Percentiles rank a stretch among this genome's conserved stretches.
These are phyloP conservation scores for Shiraia sp. DNA, from an alignment of 2,329 filamentous ascomycete genomes.

Conservation along the genomic window DNA sequence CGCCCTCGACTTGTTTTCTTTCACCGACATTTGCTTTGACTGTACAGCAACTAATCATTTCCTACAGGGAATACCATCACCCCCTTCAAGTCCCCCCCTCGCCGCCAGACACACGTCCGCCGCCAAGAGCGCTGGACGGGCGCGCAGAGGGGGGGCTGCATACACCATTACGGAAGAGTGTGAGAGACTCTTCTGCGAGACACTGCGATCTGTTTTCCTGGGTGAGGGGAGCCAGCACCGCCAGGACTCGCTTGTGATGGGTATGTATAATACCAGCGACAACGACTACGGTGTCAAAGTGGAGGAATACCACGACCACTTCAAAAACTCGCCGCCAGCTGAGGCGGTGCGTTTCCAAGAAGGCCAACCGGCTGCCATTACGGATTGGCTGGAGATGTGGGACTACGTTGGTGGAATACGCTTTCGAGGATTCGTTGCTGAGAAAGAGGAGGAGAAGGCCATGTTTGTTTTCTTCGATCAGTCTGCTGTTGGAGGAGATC, in stretches of 20 bases:
- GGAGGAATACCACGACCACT: constrained; percentile 20
- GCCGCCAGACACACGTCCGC: constrained; percentile 70
- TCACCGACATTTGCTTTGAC: background rate
- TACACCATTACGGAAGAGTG: constrained; percentile 97
- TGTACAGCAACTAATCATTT: background rate
- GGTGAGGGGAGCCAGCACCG: constrained; percentile 83
- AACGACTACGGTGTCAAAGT: constrained; percentile 37
- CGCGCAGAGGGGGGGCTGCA: constrained; percentile 83
- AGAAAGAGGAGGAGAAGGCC: constrained; percentile 69
- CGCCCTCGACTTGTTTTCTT: too few species aligned
- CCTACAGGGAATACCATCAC: constrained; percentile 77
- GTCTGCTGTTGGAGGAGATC: constrained; percentile 70
- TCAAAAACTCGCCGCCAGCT: constrained; percentile 39
- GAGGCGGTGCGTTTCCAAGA: constrained; percentile 19
- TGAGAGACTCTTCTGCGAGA: constrained; percentile 99
- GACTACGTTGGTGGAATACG: constrained; percentile 83
- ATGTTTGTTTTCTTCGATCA: constrained; percentile 89
- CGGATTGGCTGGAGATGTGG: constrained; percentile 76
- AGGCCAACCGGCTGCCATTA: constrained; percentile 45
- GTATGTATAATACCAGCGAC: constrained; percentile 58
- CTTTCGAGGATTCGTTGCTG: constrained; percentile 83
- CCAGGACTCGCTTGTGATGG: constrained; percentile 85
- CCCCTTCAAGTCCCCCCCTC: constrained; percentile 87
- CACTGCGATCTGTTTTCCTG: constrained; percentile 89
- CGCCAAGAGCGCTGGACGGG: constrained; percentile 51